Evolutionary conservation across 768 basidiomycete species (phyloP), one percentile per base, ranked within the genome.

Genomic region (Mycena sanguinolenta): DNA sequence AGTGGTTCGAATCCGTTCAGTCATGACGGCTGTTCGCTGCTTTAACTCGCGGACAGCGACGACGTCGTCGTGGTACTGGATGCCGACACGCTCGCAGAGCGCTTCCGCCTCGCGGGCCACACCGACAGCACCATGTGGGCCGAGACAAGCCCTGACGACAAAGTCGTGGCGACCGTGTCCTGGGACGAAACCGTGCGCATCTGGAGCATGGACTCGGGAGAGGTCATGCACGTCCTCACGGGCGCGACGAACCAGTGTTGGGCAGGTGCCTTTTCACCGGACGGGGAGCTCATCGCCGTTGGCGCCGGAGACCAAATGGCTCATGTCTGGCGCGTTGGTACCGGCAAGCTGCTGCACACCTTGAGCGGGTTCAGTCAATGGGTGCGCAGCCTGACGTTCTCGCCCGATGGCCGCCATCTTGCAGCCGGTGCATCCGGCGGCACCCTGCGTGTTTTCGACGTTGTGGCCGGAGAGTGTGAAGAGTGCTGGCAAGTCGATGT

Each of bases 1-100:
- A n/a, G n/a, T n/a, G n/a, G 10, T 13, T 14, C 21, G 27, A 38
- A 69, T 0, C 46, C 69, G 21, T 73, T 73, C 61, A 73, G 65
- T 54, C 30, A 49, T 4, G 69, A 73, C 46, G 72, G 72, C 1
- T 23, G 21, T 9, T 66, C 59, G 12, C 57, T 70, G 14, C 44
- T 70, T 4, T 57, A 53, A 10, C 21, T 28, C 8, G 5, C 30
- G 6, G 25, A 34, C 19, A 30, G 44, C 34, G 23, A n/a, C 4
- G 57, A n/a, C n/a, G n/a, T n/a, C n/a, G n/a, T 62, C 28, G 61
- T 42, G 4, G 67, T 72, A 17, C n/a, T 72, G 13, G 59, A 50
- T 59, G 53, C 46, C 0, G 39, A 8, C 5, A 69, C 58, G 1
- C 75, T 59, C 63, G n/a, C n/a, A n/a, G n/a, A n/a, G n/a, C n/a